These are phyloP conservation scores for Penicillium corylophilum DNA, from an alignment of 2,329 filamentous ascomycete species.

Conservation along the genomic window DNA sequence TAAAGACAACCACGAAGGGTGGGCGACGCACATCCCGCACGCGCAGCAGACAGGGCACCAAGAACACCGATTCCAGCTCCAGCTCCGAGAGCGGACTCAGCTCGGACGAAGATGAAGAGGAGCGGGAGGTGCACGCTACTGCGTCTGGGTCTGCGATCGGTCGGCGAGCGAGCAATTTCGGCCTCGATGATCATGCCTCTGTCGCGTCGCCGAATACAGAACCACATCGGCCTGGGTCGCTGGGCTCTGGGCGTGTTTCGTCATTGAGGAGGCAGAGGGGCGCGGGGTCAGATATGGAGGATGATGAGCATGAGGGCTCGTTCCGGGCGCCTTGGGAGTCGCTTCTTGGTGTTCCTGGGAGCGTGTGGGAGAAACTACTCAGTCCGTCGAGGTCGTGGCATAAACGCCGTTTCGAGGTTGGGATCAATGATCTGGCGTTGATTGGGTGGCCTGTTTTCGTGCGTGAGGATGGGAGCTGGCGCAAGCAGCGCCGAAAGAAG, in stretches of 20 bases:
- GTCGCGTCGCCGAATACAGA: constrained; percentile 31
- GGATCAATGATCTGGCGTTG: constrained; percentile 75
- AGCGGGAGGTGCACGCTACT: constrained; percentile 12
- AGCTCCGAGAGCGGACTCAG: constrained; percentile 39
- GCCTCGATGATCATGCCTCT: constrained; percentile 31
- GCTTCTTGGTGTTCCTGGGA: constrained; percentile 70
- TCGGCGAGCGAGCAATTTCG: constrained; percentile 35
- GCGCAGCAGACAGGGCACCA: constrained; percentile 30
- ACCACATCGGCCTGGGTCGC: constrained; percentile 32
- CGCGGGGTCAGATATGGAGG: constrained; percentile 33
- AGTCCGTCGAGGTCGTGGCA: constrained; percentile 74
- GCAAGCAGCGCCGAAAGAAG: constrained; percentile 59
- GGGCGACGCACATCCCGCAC: constrained; percentile 35
- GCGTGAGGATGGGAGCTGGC: constrained; percentile 74
- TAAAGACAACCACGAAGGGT: constrained; percentile 35
- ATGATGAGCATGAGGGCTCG: constrained; percentile 28
- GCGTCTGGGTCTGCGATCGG: constrained; percentile 10
- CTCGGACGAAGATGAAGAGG: constrained; percentile 43
- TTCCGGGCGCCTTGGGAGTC: constrained; percentile 52
- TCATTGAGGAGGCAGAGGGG: constrained; percentile 30
- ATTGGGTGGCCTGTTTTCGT: constrained; percentile 83
- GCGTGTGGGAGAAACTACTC: constrained; percentile 75
- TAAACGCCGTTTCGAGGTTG: constrained; percentile 79
- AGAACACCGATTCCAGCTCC: constrained; percentile 41
- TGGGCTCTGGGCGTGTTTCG: constrained; percentile 32